Conservation (phyloP, 1,284 basidiomycete genomes). For the Neotropicomus parvogracilis region DNA sequence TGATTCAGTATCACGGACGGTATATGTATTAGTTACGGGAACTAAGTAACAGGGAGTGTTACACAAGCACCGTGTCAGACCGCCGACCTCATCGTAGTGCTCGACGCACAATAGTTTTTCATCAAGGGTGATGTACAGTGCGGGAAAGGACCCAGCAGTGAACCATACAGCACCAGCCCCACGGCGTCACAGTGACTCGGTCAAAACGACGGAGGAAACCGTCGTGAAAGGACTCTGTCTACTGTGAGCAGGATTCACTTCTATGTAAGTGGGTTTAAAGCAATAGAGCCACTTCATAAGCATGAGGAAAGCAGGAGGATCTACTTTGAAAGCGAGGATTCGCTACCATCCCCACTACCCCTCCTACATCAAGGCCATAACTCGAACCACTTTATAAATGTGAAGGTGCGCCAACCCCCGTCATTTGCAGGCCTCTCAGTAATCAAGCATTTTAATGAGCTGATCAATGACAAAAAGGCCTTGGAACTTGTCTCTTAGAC, state of each 20-base stretch:
- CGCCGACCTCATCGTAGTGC: neutral
- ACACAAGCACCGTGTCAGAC: slow-evolving; percentile 4
- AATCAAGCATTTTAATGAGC: slow-evolving; percentile 77
- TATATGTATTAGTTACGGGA: too few relatives aligned
- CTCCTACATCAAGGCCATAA: slow-evolving; percentile 60
- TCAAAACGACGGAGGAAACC: neutral
- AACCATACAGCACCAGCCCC: too few relatives aligned
- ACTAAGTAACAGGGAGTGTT: too few relatives aligned
- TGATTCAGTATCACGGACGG: too few relatives aligned
- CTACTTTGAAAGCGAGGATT: too few relatives aligned
- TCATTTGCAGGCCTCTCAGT: slow-evolving; percentile 89
- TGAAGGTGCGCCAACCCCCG: slow-evolving; percentile 63
- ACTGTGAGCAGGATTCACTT: too few relatives aligned
- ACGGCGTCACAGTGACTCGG: neutral
- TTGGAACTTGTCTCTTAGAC: slow-evolving; percentile 57
- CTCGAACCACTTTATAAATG: slow-evolving; percentile 36
- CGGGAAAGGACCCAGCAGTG: too few relatives aligned
- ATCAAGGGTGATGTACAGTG: too few relatives aligned
- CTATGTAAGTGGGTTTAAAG: too few relatives aligned
- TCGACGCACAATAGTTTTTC: neutral
- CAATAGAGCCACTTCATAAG: too few relatives aligned
- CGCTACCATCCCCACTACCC: slow-evolving; percentile 80
- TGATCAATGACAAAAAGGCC: slow-evolving; percentile 77
- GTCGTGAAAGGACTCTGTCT: too few relatives aligned
- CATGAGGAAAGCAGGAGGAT: too few relatives aligned